Evolutionary conservation across 2,329 filamentous ascomycete genomes (phyloP), one percentile per base, ranked within the genome.

Genomic region (Thielaviopsis cerberus): DNA sequence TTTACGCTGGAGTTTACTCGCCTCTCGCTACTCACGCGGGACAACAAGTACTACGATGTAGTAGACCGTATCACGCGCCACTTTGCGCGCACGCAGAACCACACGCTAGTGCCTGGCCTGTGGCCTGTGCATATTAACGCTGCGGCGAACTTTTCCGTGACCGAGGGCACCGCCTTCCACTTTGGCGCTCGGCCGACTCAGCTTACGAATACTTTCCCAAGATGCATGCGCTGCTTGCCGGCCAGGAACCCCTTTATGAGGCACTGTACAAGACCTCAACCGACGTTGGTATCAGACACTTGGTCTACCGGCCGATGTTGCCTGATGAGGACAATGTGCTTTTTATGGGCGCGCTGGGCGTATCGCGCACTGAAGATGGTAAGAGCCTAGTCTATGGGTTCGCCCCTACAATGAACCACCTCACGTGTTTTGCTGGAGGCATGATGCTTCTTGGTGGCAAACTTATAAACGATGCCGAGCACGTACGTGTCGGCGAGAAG

Each of bases 261-360:
- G 64, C 64, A 23, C 70, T 74, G 64, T 68, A 68, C 41, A 65
- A 61, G 15, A 74, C 66, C 64, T 84, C 71, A 8, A 65, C 84
- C 30, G 75, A 82, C 26, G 74, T 77, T 0, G 77, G 78, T 1
- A 78, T 80, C 61, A 72, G 79, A 58, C 71, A 82, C 60, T 71
- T 88, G n/a, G 76, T 88, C 60, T 87, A 80, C 68, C 74, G 78
- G 17, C 84, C 85, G 0, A 78, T 86, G 73, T 74, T 79, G 2
- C 78, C 78, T 1, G 70, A 70, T n/a, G 69, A 73, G 11, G 72
- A 74, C 7, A 75, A 84, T 59, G 76, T 87, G 26, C 73, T 87
- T 11, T 72, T 86, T 22, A 74, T 81, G 0, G 82, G 82, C n/a
- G 74, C 75, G 24, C 70, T 73, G 7, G 71, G 63, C 24, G 66